These are phyloP conservation scores for Solanum phureja DNA, from an alignment of 257 asterid species.

Conservation along the genomic window DNA sequence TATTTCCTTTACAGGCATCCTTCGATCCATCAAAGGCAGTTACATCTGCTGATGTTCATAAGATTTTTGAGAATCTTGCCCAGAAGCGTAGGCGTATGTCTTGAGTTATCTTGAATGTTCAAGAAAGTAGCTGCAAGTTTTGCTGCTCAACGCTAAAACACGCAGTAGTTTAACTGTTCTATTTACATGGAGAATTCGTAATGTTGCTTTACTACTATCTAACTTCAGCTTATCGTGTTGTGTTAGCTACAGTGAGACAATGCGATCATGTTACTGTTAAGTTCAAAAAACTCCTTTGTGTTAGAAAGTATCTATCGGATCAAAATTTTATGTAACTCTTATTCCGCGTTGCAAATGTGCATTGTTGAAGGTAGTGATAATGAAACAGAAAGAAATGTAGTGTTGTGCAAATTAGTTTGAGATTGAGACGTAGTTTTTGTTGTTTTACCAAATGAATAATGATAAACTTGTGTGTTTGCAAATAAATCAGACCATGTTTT, in stretches of 20 bases:
- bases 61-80: constrained; percentile 66
- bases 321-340: neutral
- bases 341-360: neutral
- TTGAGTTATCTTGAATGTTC: constrained; percentile 9
- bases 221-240: neutral
- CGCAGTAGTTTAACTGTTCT: neutral
- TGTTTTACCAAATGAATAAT: neutral
- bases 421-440: neutral
- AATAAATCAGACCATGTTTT: no score
- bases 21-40: constrained; percentile 52
- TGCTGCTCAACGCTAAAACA: neutral
- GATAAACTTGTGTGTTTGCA: no score
- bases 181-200: neutral
- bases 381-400: neutral
- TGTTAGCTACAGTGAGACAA: neutral
- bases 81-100: constrained; percentile 50
- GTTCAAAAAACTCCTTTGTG: neutral
- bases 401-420: neutral
- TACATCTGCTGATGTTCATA: constrained; percentile 61
- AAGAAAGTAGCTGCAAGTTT: neutral
- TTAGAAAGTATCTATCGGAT: neutral
- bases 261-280: neutral
- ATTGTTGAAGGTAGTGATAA: neutral
- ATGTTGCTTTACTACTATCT: neutral
- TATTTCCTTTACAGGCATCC: constrained; percentile 34